Evolutionary conservation across 305 asterid species (phyloP).

Genomic region (Fraxinus baroniana): DNA sequence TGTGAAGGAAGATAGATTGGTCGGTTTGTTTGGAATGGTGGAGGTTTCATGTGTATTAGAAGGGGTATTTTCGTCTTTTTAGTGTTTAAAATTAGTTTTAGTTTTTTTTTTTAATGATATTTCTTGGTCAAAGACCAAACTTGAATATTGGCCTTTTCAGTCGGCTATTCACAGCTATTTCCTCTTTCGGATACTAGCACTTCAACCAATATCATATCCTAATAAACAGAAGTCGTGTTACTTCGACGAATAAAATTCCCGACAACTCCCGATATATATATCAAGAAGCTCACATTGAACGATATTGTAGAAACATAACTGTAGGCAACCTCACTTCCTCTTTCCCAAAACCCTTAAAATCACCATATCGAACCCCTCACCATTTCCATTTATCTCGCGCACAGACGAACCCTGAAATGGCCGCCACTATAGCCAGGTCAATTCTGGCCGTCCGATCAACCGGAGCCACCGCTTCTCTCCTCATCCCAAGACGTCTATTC

Average conservation of each 20-base stretch:
- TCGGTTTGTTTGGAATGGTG: no score
- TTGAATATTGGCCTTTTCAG: no score
- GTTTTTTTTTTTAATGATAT: no score
- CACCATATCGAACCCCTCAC: conserved; percentile 26
- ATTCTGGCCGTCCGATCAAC: conserved; percentile 42
- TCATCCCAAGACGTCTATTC: conserved; percentile 40
- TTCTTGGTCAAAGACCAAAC: no score
- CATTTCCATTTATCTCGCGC: neutral
- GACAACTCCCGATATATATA: neutral
- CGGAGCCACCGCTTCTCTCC: conserved; percentile 29
- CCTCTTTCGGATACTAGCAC: no score
- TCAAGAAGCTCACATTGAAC: neutral
- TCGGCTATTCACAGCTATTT: no score
- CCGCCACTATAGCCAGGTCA: conserved; percentile 48
- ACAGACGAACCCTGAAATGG: conserved; percentile 29
- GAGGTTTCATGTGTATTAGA: no score
- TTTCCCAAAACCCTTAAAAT: neutral
- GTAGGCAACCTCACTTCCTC: neutral
- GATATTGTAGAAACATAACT: neutral
- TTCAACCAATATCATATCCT: neutral
- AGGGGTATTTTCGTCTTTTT: no score
- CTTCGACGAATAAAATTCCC: neutral
- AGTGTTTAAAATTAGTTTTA: no score
- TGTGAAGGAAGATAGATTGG: no score
- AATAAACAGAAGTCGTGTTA: neutral